These are phyloP conservation scores for Neurospora sp. DNA, from an alignment of 2,329 filamentous ascomycete genomes.

Conservation along the genomic window DNA sequence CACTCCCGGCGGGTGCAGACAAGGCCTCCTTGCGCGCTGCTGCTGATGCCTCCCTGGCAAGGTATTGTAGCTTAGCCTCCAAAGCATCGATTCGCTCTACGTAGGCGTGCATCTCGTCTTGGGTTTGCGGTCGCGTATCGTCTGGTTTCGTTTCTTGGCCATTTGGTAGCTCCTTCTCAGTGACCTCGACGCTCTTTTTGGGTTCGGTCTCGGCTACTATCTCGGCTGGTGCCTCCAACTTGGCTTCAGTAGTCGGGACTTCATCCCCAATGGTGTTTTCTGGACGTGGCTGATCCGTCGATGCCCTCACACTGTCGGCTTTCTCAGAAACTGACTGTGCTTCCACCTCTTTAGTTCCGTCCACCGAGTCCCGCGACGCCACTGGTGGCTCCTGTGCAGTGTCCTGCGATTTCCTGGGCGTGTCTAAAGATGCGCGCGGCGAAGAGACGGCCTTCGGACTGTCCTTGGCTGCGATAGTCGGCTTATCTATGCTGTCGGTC, in stretches of 20 bases:
- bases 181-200: constrained; percentile 5
- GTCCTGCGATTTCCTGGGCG: constrained; percentile 12
- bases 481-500: constrained; percentile 19
- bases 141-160: constrained; percentile 28
- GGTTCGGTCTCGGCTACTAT: neutral
- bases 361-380: neutral
- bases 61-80: constrained; percentile 81
- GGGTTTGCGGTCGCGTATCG: constrained; percentile 44
- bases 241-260: neutral
- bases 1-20: constrained; percentile 52
- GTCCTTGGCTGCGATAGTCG: constrained; percentile 13
- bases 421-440: constrained; percentile 18
- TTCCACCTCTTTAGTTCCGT: neutral
- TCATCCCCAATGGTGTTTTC: neutral
- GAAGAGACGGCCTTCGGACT: constrained; percentile 11
- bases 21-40: constrained; percentile 60
- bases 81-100: constrained; percentile 86
- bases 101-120: constrained; percentile 75
- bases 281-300: constrained; percentile 2
- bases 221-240: neutral
- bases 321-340: neutral
- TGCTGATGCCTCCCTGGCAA: constrained; percentile 71
- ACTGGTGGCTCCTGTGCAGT: neutral
- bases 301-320: constrained; percentile 1
- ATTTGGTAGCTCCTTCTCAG: constrained; percentile 29